Conservation (phyloP, 768 basidiomycete genomes). For the Lentinula sp. region DNA sequence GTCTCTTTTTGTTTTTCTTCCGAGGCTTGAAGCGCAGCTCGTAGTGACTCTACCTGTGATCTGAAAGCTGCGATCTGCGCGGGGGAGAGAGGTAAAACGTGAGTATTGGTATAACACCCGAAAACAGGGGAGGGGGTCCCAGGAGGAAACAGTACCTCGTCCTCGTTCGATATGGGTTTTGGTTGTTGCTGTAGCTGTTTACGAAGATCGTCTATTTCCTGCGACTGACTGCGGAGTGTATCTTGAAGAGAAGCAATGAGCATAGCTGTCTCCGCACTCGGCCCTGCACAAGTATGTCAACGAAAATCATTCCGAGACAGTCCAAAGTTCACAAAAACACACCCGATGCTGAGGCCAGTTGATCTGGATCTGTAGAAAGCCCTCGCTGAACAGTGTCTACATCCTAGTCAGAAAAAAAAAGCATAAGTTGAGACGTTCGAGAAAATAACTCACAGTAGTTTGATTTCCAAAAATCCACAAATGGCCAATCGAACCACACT, state of each 20-base stretch:
- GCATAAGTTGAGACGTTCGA: not conserved
- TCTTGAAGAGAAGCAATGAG: slow-evolving; percentile 81
- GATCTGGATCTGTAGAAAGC: slow-evolving; percentile 62
- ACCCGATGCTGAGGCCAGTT: slow-evolving; percentile 56
- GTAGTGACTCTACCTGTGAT: slow-evolving; percentile 2
- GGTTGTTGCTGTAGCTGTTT: slow-evolving; percentile 43
- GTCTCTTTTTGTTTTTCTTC: slow-evolving; percentile 68
- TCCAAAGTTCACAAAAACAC: slow-evolving; percentile 12
- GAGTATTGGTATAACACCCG: not conserved
- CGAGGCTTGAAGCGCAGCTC: not conserved
- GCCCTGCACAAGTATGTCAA: slow-evolving; percentile 31
- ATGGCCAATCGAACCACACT: slow-evolving; percentile 97
- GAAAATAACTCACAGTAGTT: slow-evolving; percentile 71
- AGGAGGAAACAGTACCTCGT: slow-evolving; percentile 28
- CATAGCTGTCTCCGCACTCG: slow-evolving; percentile 71
- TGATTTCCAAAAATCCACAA: slow-evolving; percentile 98
- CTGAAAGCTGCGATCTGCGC: slow-evolving; percentile 3
- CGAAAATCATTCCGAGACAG: not conserved
- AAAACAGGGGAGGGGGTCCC: not conserved
- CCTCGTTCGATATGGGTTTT: slow-evolving; percentile 18
- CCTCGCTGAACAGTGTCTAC: slow-evolving; percentile 74
- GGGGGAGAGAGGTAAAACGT: not conserved
- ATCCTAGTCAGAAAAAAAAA: not conserved
- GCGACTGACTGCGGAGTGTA: slow-evolving; percentile 75
- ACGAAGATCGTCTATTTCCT: slow-evolving; percentile 70